Evolutionary conservation across 2,329 filamentous ascomycete genomes (phyloP).

Genomic region (Calonectria honghensis): DNA sequence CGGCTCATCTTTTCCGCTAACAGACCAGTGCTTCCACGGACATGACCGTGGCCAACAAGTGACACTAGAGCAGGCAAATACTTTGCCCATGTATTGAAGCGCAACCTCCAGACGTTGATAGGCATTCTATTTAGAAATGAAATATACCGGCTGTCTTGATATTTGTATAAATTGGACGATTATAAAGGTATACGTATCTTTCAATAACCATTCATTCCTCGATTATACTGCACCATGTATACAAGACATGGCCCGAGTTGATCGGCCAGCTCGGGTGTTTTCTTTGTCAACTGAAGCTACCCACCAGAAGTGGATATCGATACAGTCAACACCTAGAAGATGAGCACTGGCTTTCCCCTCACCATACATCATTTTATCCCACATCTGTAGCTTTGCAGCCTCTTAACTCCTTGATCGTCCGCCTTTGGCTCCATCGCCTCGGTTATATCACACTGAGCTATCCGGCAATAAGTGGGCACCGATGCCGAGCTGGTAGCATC

Average conservation of each 20-base stretch:
- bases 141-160: background rate
- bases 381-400: background rate
- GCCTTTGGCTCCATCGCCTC: background rate
- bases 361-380: background rate
- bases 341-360: background rate
- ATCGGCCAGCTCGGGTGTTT: background rate
- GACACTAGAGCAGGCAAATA: background rate
- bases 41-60: too few species aligned
- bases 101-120: too few species aligned
- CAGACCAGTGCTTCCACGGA: background rate
- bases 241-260: background rate
- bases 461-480: slow-evolving; percentile 11
- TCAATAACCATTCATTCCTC: background rate
- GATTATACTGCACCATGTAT: background rate
- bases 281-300: background rate
- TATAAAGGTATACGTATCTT: background rate
- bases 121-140: background rate
- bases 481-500: background rate
- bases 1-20: background rate
- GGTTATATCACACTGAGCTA: background rate
- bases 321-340: background rate
- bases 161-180: background rate
- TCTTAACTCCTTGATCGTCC: background rate
- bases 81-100: background rate
- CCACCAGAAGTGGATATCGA: background rate